Percentiles rank a stretch among this genome's conserved stretches.
phyloP scores from a whole-genome alignment of 2,329 filamentous ascomycete genomes.

The Neopestalotiopsis clavispora region DNA sequence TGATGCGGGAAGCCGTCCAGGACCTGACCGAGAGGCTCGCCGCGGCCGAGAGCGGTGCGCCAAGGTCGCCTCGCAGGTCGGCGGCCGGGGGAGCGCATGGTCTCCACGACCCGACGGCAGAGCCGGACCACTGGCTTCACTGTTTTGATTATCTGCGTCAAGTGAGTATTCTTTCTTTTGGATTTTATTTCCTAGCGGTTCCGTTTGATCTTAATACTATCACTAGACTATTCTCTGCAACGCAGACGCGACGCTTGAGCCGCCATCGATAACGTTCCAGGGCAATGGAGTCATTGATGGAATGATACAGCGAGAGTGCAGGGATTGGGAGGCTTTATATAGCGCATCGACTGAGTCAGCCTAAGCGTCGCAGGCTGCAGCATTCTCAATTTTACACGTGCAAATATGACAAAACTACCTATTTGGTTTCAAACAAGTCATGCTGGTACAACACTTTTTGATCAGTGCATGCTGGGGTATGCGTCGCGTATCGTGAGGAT shows the following conservation, averaged over 20 bases:
- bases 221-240: constrained; percentile 3
- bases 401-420: too few relatives aligned
- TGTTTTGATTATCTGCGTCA: constrained; percentile 11
- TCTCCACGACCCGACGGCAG: neutral
- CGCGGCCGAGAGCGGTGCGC: neutral
- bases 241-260: constrained; percentile 8
- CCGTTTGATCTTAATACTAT: neutral
- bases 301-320: constrained; percentile 10
- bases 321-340: constrained; percentile 5
- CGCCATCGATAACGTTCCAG: neutral
- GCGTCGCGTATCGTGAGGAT: too few relatives aligned
- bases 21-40: constrained; percentile 9
- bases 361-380: neutral
- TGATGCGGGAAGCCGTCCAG: constrained; percentile 7
- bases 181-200: too few relatives aligned
- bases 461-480: too few relatives aligned
- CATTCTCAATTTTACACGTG: neutral
- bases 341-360: neutral
- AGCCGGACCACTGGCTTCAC: constrained; percentile 2
- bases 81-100: neutral
- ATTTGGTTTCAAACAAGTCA: too few relatives aligned
- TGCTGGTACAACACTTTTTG: too few relatives aligned
- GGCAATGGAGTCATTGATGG: constrained; percentile 10
- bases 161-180: neutral
- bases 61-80: neutral